Evolutionary conservation across 257 asterid genomes (phyloP).

Genomic region (Anisodus acutangulus): DNA sequence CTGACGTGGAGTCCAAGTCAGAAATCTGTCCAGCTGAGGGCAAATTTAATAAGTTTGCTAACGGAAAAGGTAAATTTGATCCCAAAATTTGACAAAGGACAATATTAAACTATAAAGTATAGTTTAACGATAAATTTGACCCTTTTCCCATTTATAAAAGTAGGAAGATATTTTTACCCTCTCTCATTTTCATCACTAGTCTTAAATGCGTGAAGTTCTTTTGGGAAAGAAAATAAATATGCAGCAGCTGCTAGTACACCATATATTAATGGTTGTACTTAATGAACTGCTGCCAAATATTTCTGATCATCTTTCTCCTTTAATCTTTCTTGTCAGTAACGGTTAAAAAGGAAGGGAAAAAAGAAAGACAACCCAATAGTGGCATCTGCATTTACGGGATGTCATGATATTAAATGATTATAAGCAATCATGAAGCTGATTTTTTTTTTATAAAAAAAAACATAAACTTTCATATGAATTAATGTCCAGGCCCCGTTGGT

Average conservation of each 20-base stretch:
- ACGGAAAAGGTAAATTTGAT: too few relatives aligned
- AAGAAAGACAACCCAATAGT: neutral
- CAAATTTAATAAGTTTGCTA: too few relatives aligned
- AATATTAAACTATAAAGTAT: too few relatives aligned
- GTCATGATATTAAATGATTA: conserved; percentile 25
- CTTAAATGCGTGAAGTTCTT: neutral
- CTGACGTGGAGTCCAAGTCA: too few relatives aligned
- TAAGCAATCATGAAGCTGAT: neutral
- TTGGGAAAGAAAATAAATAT: neutral
- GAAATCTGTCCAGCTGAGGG: too few relatives aligned
- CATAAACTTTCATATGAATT: neutral
- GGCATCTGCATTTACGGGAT: neutral
- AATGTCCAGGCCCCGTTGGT: neutral
- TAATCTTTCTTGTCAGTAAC: neutral
- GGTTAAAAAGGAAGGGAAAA: neutral
- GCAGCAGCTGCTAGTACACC: neutral
- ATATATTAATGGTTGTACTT: neutral
- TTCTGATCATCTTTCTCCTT: neutral
- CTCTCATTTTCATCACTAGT: neutral
- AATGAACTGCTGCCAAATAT: neutral
- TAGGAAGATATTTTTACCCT: too few relatives aligned
- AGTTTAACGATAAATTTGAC: too few relatives aligned
- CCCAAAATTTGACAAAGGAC: too few relatives aligned
- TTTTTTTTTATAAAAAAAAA: neutral
- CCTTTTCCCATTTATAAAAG: too few relatives aligned